Conservation (phyloP, 1,139 yeast species). For the Saccharomyces hybrid region DNA sequence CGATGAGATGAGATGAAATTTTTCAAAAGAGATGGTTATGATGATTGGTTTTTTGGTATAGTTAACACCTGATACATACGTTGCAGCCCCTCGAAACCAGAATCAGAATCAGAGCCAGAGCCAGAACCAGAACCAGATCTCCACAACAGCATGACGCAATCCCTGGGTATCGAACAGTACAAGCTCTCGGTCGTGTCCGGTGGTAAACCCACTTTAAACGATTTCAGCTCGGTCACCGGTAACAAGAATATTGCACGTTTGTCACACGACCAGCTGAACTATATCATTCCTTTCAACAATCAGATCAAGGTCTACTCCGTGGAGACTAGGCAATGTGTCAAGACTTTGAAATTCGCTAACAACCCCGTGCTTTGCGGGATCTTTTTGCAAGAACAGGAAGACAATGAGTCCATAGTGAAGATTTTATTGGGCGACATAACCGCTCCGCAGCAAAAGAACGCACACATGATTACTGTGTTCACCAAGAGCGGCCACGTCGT, state of each 20-base stretch:
- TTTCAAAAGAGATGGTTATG: not conserved
- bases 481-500: conserved; percentile 24
- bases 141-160: not conserved
- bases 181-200: conserved; percentile 56
- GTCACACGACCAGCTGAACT: conserved; percentile 54
- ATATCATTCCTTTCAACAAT: conserved; percentile 57
- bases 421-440: conserved; percentile 22
- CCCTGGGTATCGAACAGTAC: conserved; percentile 27
- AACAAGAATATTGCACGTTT: conserved; percentile 24
- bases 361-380: conserved; percentile 19
- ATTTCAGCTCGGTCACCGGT: conserved; percentile 16
- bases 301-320: conserved; percentile 69
- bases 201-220: conserved; percentile 45
- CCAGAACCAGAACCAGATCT: not conserved
- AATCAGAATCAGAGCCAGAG: not conserved
- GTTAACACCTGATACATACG: not conserved
- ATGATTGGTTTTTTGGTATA: not conserved
- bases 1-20: conserved; percentile 17
- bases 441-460: conserved; percentile 7
- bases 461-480: conserved; percentile 20
- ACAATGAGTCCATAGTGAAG: conserved; percentile 14
- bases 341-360: conserved; percentile 46
- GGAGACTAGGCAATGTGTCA: conserved; percentile 70
- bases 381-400: conserved; percentile 14
- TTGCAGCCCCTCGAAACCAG: not conserved